Percentiles rank a stretch among this genome's conserved stretches.
These are phyloP conservation scores for Penicillium longicatenatum DNA, from an alignment of 495 filamentous ascomycete genomes.

Conservation along the genomic window DNA sequence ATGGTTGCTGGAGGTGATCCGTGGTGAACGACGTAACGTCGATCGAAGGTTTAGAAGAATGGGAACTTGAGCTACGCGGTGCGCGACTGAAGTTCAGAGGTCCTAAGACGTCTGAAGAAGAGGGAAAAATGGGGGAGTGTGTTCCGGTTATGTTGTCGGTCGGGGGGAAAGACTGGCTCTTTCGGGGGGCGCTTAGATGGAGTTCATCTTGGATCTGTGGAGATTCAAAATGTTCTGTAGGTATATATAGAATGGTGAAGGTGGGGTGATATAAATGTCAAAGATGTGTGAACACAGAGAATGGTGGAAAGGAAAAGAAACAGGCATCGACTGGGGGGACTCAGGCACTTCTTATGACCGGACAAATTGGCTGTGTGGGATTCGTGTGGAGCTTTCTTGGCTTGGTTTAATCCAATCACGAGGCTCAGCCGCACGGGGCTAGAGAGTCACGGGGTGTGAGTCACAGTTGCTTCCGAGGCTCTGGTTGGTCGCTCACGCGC, in stretches of 20 bases:
- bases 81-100: conserved; percentile 60
- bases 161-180: conserved; percentile 41
- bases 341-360: conserved; percentile 47
- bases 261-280: conserved; percentile 8
- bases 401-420: conserved; percentile 23
- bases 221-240: conserved; percentile 29
- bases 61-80: conserved; percentile 56
- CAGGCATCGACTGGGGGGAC: conserved; percentile 39
- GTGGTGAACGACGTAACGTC: conserved; percentile 64
- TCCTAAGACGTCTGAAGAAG: conserved; percentile 49
- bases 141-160: conserved; percentile 54
- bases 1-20: conserved; percentile 64
- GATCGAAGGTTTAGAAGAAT: conserved; percentile 49
- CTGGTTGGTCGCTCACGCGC: conserved; percentile 27
- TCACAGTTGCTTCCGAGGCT: conserved; percentile 24
- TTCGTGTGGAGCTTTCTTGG: conserved; percentile 5
- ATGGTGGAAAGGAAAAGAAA: conserved; percentile 25
- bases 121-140: conserved; percentile 35
- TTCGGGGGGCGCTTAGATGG: conserved; percentile 47
- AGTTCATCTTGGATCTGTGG: conserved; percentile 49
- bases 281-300: conserved; percentile 10
- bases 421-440: conserved; percentile 20
- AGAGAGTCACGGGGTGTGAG: conserved; percentile 46
- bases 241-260: conserved; percentile 34
- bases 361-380: conserved; percentile 27